Base-by-base conservation (phyloP, 306 rosid genomes). In the Trifolium fragiferum region DNA sequence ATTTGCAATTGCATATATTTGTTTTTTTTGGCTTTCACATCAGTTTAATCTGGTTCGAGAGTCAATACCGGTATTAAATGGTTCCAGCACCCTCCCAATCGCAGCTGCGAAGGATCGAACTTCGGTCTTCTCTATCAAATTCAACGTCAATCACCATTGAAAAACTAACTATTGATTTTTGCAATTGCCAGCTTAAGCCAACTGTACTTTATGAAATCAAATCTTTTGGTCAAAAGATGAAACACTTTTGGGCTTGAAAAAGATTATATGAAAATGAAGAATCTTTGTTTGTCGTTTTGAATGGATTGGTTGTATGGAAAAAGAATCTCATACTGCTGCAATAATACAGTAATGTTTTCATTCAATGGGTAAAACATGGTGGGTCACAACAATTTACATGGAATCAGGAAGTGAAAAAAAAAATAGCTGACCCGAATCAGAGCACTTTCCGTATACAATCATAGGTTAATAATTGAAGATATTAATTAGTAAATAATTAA, bases 271-370 rank as follows among this genome's bases (percentile, higher is more conserved):
- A 43, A 73, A 43, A 44, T 1, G 47, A 16, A 44, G 77, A 73
- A 73, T 59, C 66, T 63, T 10, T 35, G 13, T 66, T 66, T 76
- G 79, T 76, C 76, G 60, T 65, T 64, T 77, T 50, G 74, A 15
- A n/a, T 67, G 74, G 72, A 63, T 60, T 33, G 4, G 37, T 72
- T 49, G 72, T 25, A 46, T 66, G 50, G 25, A 14, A 43, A 73
- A 21, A 53, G 82, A 82, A 77, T 82, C 85, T 72, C 21, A 9
- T 2, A 47, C 11, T 44, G 55, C 11, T 44, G 55, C 47, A 47
- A 51, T 49, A 33, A 44, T 44, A 70, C 81, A 35, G 30, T 70
- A 14, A 64, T 14, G 37, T 44, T 54, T 41, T 77, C 79, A 66
- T 82, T 66, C 33, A 6, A 6, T 30, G 65, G 41, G 78, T 57